Conservation (phyloP, 257 asterid species). For the Mentha longifolia region DNA sequence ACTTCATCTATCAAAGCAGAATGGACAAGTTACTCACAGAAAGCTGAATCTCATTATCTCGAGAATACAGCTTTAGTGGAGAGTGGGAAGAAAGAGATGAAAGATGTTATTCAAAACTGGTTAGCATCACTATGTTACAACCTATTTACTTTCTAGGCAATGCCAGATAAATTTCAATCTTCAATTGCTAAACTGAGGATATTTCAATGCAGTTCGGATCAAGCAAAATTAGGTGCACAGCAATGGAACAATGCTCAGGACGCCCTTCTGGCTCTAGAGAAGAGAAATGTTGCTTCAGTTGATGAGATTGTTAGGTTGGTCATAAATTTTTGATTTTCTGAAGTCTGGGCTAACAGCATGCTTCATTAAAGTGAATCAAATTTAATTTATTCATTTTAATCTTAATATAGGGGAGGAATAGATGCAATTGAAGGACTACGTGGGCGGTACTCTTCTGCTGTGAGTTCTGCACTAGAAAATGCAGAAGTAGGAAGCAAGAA, state of each 20-base stretch:
- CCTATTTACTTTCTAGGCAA: neutral
- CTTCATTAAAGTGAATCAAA: neutral
- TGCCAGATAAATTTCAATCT: constrained; percentile 6
- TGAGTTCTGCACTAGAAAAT: constrained; percentile 67
- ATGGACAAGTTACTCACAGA: constrained; percentile 64
- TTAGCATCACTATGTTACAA: constrained; percentile 22
- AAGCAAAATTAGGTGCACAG: constrained; percentile 72
- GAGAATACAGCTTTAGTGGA: constrained; percentile 78
- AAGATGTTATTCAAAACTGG: constrained; percentile 69
- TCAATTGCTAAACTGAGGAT: constrained; percentile 12
- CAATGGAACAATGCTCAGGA: constrained; percentile 78
- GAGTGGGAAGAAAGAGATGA: constrained; percentile 69
- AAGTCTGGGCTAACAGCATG: constrained; percentile 6
- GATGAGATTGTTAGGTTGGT: constrained; percentile 75
- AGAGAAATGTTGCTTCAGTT: constrained; percentile 60
- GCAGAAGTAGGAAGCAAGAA: constrained; percentile 74
- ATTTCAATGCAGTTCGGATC: constrained; percentile 59
- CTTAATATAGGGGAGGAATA: constrained; percentile 66
- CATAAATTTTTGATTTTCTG: neutral
- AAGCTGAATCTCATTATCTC: constrained; percentile 65
- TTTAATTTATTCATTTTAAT: constrained; percentile 2
- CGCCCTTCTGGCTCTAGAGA: constrained; percentile 66
- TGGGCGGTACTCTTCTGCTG: constrained; percentile 61
- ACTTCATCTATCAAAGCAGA: constrained; percentile 65
- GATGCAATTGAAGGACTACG: constrained; percentile 63